Conservation (phyloP, 116 monocot species). For the Iris pallida region DNA sequence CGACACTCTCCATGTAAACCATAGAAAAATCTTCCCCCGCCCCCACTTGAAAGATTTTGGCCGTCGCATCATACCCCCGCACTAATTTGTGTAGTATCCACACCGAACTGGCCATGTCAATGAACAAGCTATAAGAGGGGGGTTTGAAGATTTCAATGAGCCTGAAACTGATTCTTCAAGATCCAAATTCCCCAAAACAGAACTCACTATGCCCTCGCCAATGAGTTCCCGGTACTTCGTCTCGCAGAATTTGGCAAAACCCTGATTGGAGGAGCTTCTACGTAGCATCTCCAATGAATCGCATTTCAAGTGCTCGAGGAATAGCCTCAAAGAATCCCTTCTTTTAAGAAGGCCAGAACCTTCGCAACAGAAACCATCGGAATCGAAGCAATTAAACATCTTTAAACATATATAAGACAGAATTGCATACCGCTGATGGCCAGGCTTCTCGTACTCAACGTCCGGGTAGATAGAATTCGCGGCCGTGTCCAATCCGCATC, state of each 20-base stretch:
- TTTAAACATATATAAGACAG: slow-evolving; percentile 68
- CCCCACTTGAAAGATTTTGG: slow-evolving; percentile 76
- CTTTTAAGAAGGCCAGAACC: slow-evolving; percentile 2
- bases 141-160: slow-evolving; percentile 33
- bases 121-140: slow-evolving; percentile 64
- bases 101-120: slow-evolving; percentile 67
- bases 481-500: slow-evolving; percentile 50
- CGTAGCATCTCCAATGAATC: slow-evolving; percentile 59
- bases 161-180: slow-evolving; percentile 12
- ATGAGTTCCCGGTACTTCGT: slow-evolving; percentile 52
- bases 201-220: slow-evolving; percentile 31
- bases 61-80: slow-evolving; percentile 51
- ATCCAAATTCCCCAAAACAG: slow-evolving; percentile 27
- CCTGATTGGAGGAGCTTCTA: slow-evolving; percentile 19
- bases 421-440: slow-evolving; percentile 69
- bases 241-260: slow-evolving; percentile 66
- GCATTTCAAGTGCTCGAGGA: slow-evolving; percentile 59
- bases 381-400: slow-evolving; percentile 70
- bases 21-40: slow-evolving; percentile 61
- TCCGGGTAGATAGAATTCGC: slow-evolving; percentile 53
- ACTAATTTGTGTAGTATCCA: slow-evolving; percentile 86
- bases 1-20: slow-evolving; percentile 83
- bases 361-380: slow-evolving; percentile 22
- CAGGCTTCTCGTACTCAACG: slow-evolving; percentile 50
- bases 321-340: slow-evolving; percentile 49